Base-by-base conservation (phyloP, 1,139 yeast species). In the Tardiomyces depauwii region DNA sequence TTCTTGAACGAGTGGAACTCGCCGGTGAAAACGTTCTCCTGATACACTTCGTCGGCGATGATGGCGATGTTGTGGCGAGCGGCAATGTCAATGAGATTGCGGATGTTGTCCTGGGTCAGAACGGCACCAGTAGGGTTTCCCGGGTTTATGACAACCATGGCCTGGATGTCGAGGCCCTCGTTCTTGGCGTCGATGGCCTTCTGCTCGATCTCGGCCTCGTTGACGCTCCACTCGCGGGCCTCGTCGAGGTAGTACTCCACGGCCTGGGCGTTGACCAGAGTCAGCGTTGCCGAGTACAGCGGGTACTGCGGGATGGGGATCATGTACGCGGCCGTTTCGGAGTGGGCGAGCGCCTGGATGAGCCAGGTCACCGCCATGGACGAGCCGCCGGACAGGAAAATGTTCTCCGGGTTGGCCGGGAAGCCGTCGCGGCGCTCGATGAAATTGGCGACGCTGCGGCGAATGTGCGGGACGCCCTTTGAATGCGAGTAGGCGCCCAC, bases 221-320 rank as follows among this genome's bases (percentile, higher is more conserved):
- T 78, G 7, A 94, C 80, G 27, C 91, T 78, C 98, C 98, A 93
- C 54, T 79, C 76, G 43, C 79, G 70, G 38, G 72, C 67, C 67
- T 91, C 98, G 54, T 88, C 81, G 53, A 91, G 71, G 59, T 76
- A 86, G 66, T 91, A 93, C n/a, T 95, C 94, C 45, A 91, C 72
- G 10, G 95, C 84, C 33, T 80, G 76, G 14, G 96, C 79, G 58
- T 84, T 78, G 59, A 82, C 82, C 57, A 91, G 72, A 2, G 96
- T 82, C 58, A 93, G 73, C 5, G 95, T 74, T 16, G 98, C 97
- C 6, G 97, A 87, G 68, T 91, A 91, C 51, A 93, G 74, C 4
- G 98, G 98, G 62, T 93, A 91, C 67, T 91, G 98, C 13, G 98
- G 98, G 55, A 91, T 89, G 36, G 98, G 98, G 54, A 91, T 88